Evolutionary conservation across 2,329 filamentous ascomycete species (phyloP), one percentile per base, ranked within the genome.

Genomic region (Trichoderma sp.): DNA sequence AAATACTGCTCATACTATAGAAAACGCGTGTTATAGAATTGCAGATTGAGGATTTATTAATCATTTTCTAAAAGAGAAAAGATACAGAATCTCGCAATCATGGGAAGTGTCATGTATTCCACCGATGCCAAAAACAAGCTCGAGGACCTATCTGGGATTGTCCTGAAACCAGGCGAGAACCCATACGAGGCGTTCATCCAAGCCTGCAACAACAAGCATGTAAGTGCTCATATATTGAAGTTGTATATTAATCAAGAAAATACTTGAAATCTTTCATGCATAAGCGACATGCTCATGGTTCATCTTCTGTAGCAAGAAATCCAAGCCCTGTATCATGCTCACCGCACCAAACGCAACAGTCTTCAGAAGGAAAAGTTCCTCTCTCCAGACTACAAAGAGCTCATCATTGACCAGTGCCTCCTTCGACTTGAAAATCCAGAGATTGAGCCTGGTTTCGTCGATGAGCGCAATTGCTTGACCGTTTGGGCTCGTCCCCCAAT

Each of bases 401-500:
- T 96, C 74, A 87, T 88, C 60, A 85, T 95, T 63, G 95, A 98
- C 76, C 88, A 90, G 2, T 89, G 93, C 68, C 85, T 97, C 0
- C 82, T 89, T 61, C 89, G 90, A 68, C 81, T 97, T 37, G 86
- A 91, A 73, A 85, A 90, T 55, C 86, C 86, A 1, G 79, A 85
- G 0, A 81, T 90, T 43, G 86, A 92, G 72, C 90, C 89, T 0
- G 88, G 87, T 0, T 97, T 91, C 77, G 78, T 84, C 63, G 95
- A 98, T 77, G 87, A 88, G 53, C 85, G 95, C 52, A 86, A 97
- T 75, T 96, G 94, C 77, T 84, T 97, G 13, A 92, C 94, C 0
- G 90, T 97, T 76, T 97, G 94, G 93, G 93, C 92, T 4, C 86
- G 94, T 7, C 95, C 95, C 19, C 92, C 94, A 0, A 81, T 87